These are phyloP conservation scores for Centella asiatica DNA, from an alignment of 129 eudicot species.

Conservation along the genomic window DNA sequence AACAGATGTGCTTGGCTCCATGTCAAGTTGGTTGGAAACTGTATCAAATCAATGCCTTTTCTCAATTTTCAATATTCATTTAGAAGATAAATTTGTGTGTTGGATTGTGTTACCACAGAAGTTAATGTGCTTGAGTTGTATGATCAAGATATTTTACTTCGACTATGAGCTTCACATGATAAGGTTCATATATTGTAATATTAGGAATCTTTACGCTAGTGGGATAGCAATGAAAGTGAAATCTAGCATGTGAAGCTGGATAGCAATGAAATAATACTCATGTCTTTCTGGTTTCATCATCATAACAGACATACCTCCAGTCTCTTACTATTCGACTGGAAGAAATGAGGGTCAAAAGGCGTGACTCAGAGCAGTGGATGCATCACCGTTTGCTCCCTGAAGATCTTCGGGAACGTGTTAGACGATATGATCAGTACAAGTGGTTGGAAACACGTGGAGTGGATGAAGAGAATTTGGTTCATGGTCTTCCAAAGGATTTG, in stretches of 20 bases:
- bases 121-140: neutral
- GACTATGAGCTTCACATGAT: neutral
- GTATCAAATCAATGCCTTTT: no score
- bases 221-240: neutral
- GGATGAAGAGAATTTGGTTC: constrained; percentile 78
- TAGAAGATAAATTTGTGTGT: neutral
- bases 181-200: neutral
- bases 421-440: constrained; percentile 88
- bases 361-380: constrained; percentile 98
- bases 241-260: neutral
- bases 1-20: no score
- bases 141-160: neutral
- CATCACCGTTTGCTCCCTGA: constrained; percentile 88
- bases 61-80: neutral
- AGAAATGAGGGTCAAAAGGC: constrained; percentile 96
- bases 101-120: no score
- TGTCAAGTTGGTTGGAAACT: no score
- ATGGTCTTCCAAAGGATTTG: constrained; percentile 79
- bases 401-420: constrained; percentile 80
- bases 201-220: neutral
- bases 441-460: constrained; percentile 97
- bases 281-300: constrained; percentile 15
- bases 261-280: neutral
- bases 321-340: constrained; percentile 94
- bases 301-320: constrained; percentile 78